Evolutionary conservation across 306 rosid genomes (phyloP).

Genomic region (Sindora glabra): DNA sequence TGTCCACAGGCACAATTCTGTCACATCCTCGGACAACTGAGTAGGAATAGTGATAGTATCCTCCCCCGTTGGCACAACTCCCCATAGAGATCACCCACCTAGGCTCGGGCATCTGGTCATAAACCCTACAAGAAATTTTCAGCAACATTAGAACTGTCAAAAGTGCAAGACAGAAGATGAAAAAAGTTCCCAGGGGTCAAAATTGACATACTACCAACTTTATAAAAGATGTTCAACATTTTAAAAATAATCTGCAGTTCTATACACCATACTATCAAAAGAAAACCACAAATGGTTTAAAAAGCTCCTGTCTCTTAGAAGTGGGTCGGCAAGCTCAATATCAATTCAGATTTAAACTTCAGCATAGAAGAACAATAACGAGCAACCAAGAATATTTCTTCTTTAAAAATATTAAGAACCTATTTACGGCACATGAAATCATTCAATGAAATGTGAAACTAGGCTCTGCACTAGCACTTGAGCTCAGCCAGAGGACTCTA

Average conservation of each 20-base stretch:
- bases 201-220: not conserved
- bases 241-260: too few relatives aligned
- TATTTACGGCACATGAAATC: not conserved
- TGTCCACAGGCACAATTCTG: conserved; percentile 92
- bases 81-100: conserved; percentile 99
- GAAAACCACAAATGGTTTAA: too few relatives aligned
- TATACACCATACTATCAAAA: too few relatives aligned
- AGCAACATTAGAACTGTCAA: not conserved
- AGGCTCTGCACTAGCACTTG: not conserved
- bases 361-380: not conserved
- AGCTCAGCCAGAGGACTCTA: not conserved
- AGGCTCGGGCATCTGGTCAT: conserved; percentile 99
- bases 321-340: too few relatives aligned
- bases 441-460: not conserved
- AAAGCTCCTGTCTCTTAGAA: too few relatives aligned
- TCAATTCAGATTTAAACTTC: too few relatives aligned
- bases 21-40: conserved; percentile 95
- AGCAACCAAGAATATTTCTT: conserved; percentile 1
- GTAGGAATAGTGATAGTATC: conserved; percentile 96
- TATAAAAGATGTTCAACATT: too few relatives aligned
- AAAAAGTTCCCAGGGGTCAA: not conserved
- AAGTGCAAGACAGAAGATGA: conserved; percentile 8
- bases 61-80: conserved; percentile 99
- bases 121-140: conserved; percentile 59
- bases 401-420: not conserved